Evolutionary conservation across 345 rosid species (phyloP).

Genomic region (Litchi chinensis): DNA sequence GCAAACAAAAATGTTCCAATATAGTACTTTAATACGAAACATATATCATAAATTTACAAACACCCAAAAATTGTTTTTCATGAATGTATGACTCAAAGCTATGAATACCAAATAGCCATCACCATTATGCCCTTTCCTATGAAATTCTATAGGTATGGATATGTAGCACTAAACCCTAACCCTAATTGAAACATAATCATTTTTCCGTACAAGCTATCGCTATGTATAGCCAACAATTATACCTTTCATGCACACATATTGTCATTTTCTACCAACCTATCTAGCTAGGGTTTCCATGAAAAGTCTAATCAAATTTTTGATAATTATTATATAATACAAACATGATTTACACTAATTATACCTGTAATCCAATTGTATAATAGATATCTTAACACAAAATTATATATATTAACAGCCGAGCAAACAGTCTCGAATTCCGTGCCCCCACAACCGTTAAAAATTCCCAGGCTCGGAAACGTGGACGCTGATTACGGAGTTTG

Average conservation of each 20-base stretch:
- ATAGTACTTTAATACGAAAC: no score
- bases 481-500: constrained; percentile 22
- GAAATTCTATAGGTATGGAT: neutral
- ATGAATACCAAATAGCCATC: neutral
- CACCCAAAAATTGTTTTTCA: no score
- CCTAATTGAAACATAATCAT: constrained; percentile 5
- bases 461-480: neutral
- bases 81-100: no score
- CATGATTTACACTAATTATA: constrained; percentile 15
- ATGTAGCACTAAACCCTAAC: neutral
- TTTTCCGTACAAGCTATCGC: neutral
- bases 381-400: neutral
- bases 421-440: constrained; percentile 7
- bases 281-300: neutral
- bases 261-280: neutral
- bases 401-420: neutral
- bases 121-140: neutral
- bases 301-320: neutral
- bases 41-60: no score
- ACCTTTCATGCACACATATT: constrained; percentile 5
- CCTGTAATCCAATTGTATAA: no score
- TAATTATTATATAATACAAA: neutral
- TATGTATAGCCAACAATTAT: neutral
- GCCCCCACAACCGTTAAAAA: constrained; percentile 8
- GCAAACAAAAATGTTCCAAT: no score